A percentile compares a stretch with the other conserved stretches of the same genome.
Evolutionary conservation across 2,329 filamentous ascomycete species (phyloP).

Genomic region (Pseudonectria buxi): DNA sequence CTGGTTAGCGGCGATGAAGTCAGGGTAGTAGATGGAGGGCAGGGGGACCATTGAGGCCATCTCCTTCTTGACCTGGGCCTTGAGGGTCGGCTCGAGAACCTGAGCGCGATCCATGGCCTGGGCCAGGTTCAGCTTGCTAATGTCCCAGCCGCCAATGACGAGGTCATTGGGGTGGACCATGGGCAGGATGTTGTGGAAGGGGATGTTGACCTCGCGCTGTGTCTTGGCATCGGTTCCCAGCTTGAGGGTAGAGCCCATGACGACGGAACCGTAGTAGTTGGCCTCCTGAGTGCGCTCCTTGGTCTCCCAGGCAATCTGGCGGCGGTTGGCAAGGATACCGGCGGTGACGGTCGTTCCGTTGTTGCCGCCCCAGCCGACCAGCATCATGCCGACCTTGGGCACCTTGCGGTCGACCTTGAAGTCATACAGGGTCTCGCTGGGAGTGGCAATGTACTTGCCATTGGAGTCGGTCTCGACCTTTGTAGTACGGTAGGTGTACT

Average conservation of each 20-base stretch:
- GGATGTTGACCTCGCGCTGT: constrained; percentile 86
- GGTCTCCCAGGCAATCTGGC: constrained; percentile 82
- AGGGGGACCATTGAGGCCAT: constrained; percentile 84
- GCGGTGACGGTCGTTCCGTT: constrained; percentile 96
- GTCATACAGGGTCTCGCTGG: constrained; percentile 85
- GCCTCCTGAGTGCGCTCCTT: constrained; percentile 77
- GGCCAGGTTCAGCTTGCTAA: constrained; percentile 82
- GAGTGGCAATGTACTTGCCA: constrained; percentile 75
- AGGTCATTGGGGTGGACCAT: constrained; percentile 98
- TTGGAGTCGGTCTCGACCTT: constrained; percentile 63
- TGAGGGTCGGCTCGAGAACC: constrained; percentile 92
- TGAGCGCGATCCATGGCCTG: constrained; percentile 91
- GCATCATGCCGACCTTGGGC: constrained; percentile 92
- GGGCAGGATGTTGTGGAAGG: constrained; percentile 87
- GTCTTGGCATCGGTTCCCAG: constrained; percentile 82
- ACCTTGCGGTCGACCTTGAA: constrained; percentile 96
- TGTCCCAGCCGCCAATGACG: constrained; percentile 94
- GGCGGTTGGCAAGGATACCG: constrained; percentile 92
- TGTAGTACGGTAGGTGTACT: constrained; percentile 95
- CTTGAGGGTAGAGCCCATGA: constrained; percentile 97
- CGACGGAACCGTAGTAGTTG: constrained; percentile 97
- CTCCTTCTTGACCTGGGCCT: constrained; percentile 84
- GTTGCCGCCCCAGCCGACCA: constrained; percentile 97
- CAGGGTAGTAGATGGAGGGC: constrained; percentile 95
- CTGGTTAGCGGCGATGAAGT: constrained; percentile 99